phyloP scores from a whole-genome alignment of 495 filamentous ascomycete species.

The Daldinia decipiens region DNA sequence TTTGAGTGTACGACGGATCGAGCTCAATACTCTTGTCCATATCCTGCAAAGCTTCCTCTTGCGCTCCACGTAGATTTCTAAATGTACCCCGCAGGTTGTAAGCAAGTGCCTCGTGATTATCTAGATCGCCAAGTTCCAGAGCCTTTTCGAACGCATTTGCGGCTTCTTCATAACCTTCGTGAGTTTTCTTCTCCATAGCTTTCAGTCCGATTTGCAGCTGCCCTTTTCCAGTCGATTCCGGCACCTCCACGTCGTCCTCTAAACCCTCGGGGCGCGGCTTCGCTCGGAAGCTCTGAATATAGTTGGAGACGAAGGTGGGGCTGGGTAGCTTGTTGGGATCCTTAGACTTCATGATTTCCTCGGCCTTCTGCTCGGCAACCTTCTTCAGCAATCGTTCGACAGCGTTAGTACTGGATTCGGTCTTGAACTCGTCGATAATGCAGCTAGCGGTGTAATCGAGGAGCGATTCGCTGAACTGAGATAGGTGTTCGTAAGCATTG shows the following conservation, averaged over 20 bases:
- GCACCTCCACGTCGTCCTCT: constrained; percentile 78
- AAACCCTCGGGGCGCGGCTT: constrained; percentile 82
- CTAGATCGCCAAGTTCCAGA: constrained; percentile 79
- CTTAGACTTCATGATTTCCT: constrained; percentile 81
- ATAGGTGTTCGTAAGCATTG: constrained; percentile 93
- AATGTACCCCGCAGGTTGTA: constrained; percentile 98
- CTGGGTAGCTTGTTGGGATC: constrained; percentile 77
- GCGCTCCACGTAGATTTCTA: constrained; percentile 89
- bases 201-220: constrained; percentile 83
- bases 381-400: constrained; percentile 96
- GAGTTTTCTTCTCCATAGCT: constrained; percentile 84
- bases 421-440: constrained; percentile 96
- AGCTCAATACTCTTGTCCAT: constrained; percentile 92
- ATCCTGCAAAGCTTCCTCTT: constrained; percentile 80
- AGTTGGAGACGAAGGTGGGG: constrained; percentile 96
- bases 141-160: constrained; percentile 86
- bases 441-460: constrained; percentile 98
- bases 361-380: constrained; percentile 92
- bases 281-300: constrained; percentile 94
- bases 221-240: constrained; percentile 82
- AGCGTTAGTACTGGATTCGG: constrained; percentile 83
- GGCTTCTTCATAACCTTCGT: constrained; percentile 89
- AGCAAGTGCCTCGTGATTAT: constrained; percentile 84
- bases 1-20: constrained; percentile 87
- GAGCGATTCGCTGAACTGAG: constrained; percentile 90